These are phyloP conservation scores for Aleurites moluccanus DNA, from an alignment of 441 rosid genomes.

Conservation along the genomic window DNA sequence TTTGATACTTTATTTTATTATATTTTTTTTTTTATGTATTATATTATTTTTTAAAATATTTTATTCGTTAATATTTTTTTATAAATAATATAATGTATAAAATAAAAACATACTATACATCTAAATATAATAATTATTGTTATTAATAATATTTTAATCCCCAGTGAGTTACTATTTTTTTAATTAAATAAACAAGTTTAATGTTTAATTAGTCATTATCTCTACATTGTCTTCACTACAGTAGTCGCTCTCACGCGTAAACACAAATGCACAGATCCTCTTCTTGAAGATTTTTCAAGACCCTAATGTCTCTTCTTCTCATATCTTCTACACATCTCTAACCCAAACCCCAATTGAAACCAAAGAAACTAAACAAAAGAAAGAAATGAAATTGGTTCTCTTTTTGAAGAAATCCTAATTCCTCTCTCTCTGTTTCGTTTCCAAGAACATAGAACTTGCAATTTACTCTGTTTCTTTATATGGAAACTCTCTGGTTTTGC, in stretches of 20 bases:
- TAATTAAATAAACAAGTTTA: background rate
- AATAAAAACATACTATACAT: too few relatives aligned
- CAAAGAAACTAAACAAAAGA: too few relatives aligned
- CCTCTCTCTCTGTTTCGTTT: background rate
- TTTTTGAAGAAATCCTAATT: background rate
- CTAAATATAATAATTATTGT: conserved; percentile 3
- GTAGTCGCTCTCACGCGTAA: conserved; percentile 38
- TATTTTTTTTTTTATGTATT: too few relatives aligned
- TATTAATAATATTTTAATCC: conserved; percentile 8
- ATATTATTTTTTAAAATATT: too few relatives aligned
- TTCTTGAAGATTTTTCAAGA: conserved; percentile 8
- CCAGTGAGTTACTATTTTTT: background rate
- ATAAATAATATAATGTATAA: too few relatives aligned
- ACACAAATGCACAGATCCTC: conserved; percentile 21
- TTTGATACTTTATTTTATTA: too few relatives aligned
- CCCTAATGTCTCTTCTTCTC: background rate
- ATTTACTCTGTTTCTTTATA: background rate
- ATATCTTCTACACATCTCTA: background rate
- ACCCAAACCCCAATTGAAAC: background rate
- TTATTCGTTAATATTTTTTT: too few relatives aligned
- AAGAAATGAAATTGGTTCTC: background rate
- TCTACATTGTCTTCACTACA: conserved; percentile 17
- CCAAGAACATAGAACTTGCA: background rate
- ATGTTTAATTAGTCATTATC: background rate
- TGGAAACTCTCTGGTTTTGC: background rate